Evolutionary conservation across 1,284 basidiomycete genomes (phyloP).

Genomic region (Mycosarcoma mackinlayi): DNA sequence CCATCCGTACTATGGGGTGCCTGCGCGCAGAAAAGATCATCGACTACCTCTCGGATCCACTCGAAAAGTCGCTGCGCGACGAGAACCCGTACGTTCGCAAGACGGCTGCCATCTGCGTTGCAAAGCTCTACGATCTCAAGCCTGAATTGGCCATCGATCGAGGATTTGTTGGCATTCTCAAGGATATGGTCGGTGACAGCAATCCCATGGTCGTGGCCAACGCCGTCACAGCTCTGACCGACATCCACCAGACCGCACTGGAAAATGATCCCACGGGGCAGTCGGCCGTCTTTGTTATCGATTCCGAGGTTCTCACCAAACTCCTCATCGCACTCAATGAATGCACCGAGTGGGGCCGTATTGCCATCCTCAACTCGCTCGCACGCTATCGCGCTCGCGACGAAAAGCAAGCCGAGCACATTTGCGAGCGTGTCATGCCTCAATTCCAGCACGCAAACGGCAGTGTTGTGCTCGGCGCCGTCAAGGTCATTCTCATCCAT

Average conservation of each 20-base stretch:
- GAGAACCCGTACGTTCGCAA: constrained; percentile 89
- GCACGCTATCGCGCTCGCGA: constrained; percentile 84
- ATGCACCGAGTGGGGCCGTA: constrained; percentile 98
- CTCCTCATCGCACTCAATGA: constrained; percentile 95
- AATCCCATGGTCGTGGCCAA: constrained; percentile 99
- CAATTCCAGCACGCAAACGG: constrained; percentile 98
- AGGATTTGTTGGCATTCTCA: constrained; percentile 88
- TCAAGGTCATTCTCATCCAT: constrained; percentile 91
- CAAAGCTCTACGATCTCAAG: constrained; percentile 96
- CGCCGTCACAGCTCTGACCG: constrained; percentile 89
- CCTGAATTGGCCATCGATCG: constrained; percentile 94
- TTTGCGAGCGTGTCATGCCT: constrained; percentile 96
- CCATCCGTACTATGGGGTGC: constrained; percentile 97
- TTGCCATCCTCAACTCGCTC: constrained; percentile 88
- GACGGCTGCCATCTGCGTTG: constrained; percentile 92
- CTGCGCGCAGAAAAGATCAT: constrained; percentile 98
- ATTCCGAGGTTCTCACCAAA: constrained; percentile 83
- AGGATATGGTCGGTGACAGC: constrained; percentile 87
- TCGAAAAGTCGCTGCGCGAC: constrained; percentile 89
- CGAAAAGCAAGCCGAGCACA: constrained; percentile 91
- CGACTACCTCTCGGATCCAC: constrained; percentile 93
- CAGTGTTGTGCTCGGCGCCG: constrained; percentile 90
- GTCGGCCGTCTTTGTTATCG: constrained; percentile 82
- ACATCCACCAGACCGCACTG: constrained; percentile 78
- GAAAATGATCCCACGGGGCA: constrained; percentile 47